These are phyloP conservation scores for Fusarium buxicola DNA, from an alignment of 2,329 filamentous ascomycete species.

Conservation along the genomic window DNA sequence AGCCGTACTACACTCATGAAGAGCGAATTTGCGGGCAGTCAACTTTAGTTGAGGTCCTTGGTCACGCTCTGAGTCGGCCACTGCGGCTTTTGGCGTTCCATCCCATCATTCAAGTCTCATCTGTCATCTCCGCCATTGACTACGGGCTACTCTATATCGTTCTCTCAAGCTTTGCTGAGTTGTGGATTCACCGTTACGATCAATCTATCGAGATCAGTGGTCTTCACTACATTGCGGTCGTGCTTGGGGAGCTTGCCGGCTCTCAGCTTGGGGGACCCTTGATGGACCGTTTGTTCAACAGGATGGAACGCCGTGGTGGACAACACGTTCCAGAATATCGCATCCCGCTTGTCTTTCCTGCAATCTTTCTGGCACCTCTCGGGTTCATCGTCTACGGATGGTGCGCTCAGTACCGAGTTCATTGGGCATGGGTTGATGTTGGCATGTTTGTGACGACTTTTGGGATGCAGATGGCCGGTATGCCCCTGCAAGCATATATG, in stretches of 20 bases:
- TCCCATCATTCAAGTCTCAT: constrained; percentile 68
- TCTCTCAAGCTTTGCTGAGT: constrained; percentile 68
- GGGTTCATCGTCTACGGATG: constrained; percentile 59
- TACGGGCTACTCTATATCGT: constrained; percentile 74
- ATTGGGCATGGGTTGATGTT: constrained; percentile 55
- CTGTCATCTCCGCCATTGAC: constrained; percentile 66
- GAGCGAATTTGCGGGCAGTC: constrained; percentile 51
- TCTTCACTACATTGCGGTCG: constrained; percentile 72
- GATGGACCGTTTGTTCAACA: constrained; percentile 55
- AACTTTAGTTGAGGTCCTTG: constrained; percentile 44
- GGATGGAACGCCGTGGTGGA: constrained; percentile 33
- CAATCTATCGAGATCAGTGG: constrained; percentile 69
- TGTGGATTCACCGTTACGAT: constrained; percentile 68
- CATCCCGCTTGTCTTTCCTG: constrained; percentile 47
- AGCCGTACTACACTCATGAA: constrained; percentile 49
- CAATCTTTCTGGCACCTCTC: constrained; percentile 56
- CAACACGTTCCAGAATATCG: constrained; percentile 41
- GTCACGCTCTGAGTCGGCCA: constrained; percentile 62
- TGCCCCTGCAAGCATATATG: constrained; percentile 53
- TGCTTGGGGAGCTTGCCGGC: constrained; percentile 70
- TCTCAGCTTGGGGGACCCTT: constrained; percentile 59
- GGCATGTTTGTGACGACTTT: constrained; percentile 50
- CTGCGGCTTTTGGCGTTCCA: constrained; percentile 68
- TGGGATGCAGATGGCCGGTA: constrained; percentile 48
- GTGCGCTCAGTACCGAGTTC: constrained; percentile 51